A percentile compares a stretch with the other conserved stretches of the same genome.
Evolutionary conservation across 306 rosid species (phyloP).

Genomic region (Lathyrus tuberosus): DNA sequence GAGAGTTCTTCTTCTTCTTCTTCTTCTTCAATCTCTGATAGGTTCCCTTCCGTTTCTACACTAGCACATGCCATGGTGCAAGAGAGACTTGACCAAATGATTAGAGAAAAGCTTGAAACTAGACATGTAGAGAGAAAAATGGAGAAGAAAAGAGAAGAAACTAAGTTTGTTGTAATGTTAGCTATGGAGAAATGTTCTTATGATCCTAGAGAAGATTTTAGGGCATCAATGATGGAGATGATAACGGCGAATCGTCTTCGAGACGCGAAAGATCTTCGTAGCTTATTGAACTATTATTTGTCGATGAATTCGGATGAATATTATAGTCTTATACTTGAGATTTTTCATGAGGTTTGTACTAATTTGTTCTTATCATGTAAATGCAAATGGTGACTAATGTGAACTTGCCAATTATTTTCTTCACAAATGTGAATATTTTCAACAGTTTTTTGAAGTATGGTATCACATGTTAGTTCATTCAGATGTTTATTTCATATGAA

Average conservation of each 20-base stretch:
- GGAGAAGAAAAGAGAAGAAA: slow-evolving; percentile 53
- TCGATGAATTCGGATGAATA: slow-evolving; percentile 75
- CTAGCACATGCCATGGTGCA: slow-evolving; percentile 97
- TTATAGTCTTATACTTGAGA: slow-evolving; percentile 62
- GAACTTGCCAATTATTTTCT: slow-evolving; percentile 10
- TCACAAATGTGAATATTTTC: not conserved
- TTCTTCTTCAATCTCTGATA: slow-evolving; percentile 56
- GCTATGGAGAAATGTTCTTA: slow-evolving; percentile 82
- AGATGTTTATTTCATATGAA: too few species aligned
- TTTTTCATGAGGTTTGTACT: slow-evolving; percentile 78
- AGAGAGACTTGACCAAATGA: slow-evolving; percentile 84
- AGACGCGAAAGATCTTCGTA: slow-evolving; percentile 75
- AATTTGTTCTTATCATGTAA: slow-evolving; percentile 64
- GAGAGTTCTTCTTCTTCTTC: slow-evolving; percentile 61
- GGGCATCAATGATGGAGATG: slow-evolving; percentile 83
- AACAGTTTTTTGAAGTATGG: not conserved
- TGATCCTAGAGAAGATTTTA: slow-evolving; percentile 86
- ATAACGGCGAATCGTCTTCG: slow-evolving; percentile 68
- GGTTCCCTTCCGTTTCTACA: slow-evolving; percentile 75
- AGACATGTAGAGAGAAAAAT: slow-evolving; percentile 54
- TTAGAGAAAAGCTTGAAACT: slow-evolving; percentile 62
- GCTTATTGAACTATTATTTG: slow-evolving; percentile 78
- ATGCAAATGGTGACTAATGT: slow-evolving; percentile 48
- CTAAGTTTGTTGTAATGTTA: slow-evolving; percentile 78
- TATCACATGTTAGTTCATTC: too few species aligned